Conservation (phyloP, 352 stramenopile genomes). For the Phytophthora europaea region DNA sequence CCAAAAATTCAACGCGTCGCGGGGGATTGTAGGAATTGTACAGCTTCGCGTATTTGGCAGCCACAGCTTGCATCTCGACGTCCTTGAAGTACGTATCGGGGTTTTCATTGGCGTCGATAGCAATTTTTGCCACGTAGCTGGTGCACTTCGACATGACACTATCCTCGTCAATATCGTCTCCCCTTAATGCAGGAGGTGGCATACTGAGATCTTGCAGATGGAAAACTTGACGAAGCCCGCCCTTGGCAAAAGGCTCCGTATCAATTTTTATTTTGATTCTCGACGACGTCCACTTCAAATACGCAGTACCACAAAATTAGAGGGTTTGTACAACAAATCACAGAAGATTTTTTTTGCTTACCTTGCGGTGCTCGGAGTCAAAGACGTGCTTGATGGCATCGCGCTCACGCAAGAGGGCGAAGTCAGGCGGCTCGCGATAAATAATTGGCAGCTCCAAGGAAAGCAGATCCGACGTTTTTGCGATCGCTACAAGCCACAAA, state of each 20-base stretch:
- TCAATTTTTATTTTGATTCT: conserved; percentile 83
- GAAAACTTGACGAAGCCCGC: conserved; percentile 73
- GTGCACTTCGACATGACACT: conserved; percentile 43
- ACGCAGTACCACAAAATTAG: not conserved
- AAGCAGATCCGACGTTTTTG: conserved; percentile 70
- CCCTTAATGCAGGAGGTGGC: conserved; percentile 24
- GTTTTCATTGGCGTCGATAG: conserved; percentile 82
- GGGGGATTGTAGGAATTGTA: conserved; percentile 90
- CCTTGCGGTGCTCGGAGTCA: conserved; percentile 74
- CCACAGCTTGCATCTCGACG: conserved; percentile 88
- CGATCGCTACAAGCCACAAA: conserved; percentile 49
- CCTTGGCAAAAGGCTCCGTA: conserved; percentile 65
- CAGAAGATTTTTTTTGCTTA: conserved; percentile 14
- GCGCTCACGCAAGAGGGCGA: conserved; percentile 62
- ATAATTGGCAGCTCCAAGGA: conserved; percentile 62
- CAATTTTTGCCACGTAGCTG: conserved; percentile 83
- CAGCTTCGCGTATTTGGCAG: conserved; percentile 78
- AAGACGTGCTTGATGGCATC: conserved; percentile 87
- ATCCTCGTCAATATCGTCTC: conserved; percentile 23
- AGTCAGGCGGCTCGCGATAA: conserved; percentile 73
- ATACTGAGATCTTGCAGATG: conserved; percentile 78
- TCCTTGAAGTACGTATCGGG: conserved; percentile 89
- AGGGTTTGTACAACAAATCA: not conserved
- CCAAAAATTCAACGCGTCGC: conserved; percentile 78
- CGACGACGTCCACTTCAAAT: conserved; percentile 68